Evolutionary conservation across 2,329 filamentous ascomycete species (phyloP).

Genomic region (Ascochyta clinopodiicola): DNA sequence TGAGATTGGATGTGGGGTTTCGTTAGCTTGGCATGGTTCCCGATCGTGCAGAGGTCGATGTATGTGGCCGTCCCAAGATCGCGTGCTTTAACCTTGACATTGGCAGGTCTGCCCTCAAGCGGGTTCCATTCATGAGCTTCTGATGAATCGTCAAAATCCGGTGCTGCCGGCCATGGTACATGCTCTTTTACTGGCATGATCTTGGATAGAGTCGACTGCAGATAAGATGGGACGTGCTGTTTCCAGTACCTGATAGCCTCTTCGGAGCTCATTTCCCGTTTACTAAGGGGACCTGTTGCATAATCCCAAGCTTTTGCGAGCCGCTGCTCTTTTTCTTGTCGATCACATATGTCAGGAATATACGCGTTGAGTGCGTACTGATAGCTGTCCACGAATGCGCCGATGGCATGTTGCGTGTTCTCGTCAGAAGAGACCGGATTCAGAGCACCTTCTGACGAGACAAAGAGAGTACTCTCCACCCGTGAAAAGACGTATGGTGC

Average conservation of each 20-base stretch:
- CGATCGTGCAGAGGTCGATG: conserved; percentile 28
- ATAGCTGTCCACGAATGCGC: conserved; percentile 46
- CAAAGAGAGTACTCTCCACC: conserved; percentile 28
- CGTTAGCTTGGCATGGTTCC: not conserved
- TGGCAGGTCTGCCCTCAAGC: conserved; percentile 8
- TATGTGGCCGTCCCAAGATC: conserved; percentile 28
- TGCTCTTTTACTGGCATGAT: not conserved
- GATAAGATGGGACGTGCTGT: not conserved
- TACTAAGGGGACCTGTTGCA: conserved; percentile 35
- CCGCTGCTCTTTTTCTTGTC: conserved; percentile 22
- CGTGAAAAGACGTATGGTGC: conserved; percentile 39
- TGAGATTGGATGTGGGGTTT: not conserved
- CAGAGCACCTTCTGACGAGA: conserved; percentile 24
- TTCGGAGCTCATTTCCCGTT: conserved; percentile 29
- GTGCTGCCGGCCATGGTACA: conserved; percentile 24
- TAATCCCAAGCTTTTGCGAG: conserved; percentile 36
- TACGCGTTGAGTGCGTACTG: conserved; percentile 34
- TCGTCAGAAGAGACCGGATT: conserved; percentile 27
- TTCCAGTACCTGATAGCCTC: conserved; percentile 44
- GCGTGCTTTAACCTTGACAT: conserved; percentile 13
- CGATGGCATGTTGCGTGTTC: conserved; percentile 36
- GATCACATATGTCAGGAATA: conserved; percentile 16
- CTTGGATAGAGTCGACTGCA: conserved; percentile 1
- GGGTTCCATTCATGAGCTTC: conserved; percentile 38
- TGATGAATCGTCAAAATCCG: conserved; percentile 20